These are phyloP conservation scores for Xylaria venustula DNA, from an alignment of 495 filamentous ascomycete genomes.

Conservation along the genomic window DNA sequence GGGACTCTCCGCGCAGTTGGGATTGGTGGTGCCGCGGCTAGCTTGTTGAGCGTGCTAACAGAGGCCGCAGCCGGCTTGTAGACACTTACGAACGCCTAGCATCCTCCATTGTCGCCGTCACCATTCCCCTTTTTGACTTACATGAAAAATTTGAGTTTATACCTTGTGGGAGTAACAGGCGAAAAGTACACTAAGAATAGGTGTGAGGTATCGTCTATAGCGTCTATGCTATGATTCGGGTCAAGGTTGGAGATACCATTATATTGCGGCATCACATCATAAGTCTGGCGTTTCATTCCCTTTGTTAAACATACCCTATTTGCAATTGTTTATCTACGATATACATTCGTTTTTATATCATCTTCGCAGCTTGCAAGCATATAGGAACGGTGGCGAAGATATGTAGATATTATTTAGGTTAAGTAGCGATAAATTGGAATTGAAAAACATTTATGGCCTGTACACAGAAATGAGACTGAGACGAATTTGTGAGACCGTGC, in stretches of 20 bases:
- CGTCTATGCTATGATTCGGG: no score
- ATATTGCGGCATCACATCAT: neutral
- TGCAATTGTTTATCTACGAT: neutral
- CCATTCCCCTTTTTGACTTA: no score
- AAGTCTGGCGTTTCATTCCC: neutral
- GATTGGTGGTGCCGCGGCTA: conserved; percentile 51
- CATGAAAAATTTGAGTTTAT: neutral
- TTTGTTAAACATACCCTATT: neutral
- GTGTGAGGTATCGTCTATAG: no score
- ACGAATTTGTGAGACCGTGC: no score
- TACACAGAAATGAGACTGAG: no score
- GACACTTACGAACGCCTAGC: no score
- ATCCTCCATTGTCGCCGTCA: neutral
- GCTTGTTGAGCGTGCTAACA: conserved; percentile 49
- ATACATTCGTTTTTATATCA: neutral
- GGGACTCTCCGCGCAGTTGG: conserved; percentile 45
- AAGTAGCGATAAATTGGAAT: no score
- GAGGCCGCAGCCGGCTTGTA: conserved; percentile 43
- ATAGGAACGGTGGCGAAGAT: neutral
- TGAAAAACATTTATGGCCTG: neutral
- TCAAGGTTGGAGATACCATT: neutral
- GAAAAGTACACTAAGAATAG: no score
- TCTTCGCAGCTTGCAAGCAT: neutral
- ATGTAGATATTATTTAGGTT: neutral
- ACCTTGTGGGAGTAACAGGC: neutral